Evolutionary conservation across 1,284 basidiomycete species (phyloP).

Genomic region (Porodaedalea pini): DNA sequence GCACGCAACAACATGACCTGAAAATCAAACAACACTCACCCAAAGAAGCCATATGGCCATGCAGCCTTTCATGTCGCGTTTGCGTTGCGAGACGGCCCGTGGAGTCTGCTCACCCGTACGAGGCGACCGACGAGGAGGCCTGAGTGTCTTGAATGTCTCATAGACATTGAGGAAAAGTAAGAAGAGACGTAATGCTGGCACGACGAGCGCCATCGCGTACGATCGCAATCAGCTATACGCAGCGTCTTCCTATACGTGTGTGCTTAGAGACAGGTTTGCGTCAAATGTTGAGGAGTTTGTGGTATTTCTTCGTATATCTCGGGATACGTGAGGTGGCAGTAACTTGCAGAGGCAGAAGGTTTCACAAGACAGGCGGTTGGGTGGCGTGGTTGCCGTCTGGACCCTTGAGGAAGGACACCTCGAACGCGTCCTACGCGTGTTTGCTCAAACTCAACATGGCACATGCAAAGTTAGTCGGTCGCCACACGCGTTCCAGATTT

Average conservation of each 20-base stretch:
- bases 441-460: background rate
- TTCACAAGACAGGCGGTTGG: background rate
- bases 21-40: constrained; percentile 43
- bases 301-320: background rate
- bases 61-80: constrained; percentile 78
- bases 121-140: constrained; percentile 55
- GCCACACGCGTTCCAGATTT: background rate
- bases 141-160: constrained; percentile 78
- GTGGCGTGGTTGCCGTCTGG: constrained; percentile 3
- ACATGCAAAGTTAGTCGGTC: no score
- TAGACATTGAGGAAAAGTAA: constrained; percentile 76
- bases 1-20: background rate
- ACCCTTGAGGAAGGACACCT: background rate
- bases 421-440: constrained; percentile 11
- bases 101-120: constrained; percentile 59
- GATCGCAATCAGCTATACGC: background rate
- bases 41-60: constrained; percentile 80
- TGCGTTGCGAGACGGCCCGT: constrained; percentile 66
- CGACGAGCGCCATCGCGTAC: constrained; percentile 59
- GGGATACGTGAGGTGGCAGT: background rate
- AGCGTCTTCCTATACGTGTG: no score
- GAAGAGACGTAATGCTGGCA: constrained; percentile 60
- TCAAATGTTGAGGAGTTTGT: background rate
- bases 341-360: background rate
- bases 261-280: background rate